These are phyloP conservation scores for Candida taoyuanica DNA, from an alignment of 805 yeast genomes.

Conservation along the genomic window DNA sequence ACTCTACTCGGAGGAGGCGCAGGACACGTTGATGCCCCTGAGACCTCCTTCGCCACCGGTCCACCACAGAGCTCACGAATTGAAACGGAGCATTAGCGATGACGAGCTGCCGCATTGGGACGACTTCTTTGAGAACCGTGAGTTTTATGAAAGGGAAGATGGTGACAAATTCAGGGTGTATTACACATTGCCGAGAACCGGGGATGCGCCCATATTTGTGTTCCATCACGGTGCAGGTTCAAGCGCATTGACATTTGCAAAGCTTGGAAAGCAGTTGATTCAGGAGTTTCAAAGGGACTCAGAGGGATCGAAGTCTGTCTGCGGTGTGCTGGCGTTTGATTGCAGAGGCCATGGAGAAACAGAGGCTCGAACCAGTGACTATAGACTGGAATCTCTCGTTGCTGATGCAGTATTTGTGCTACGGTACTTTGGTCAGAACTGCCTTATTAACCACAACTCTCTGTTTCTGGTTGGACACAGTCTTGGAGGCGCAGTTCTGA, in stretches of 20 bases:
- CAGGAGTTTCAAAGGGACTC: conserved; percentile 19
- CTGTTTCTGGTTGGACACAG: conserved; percentile 82
- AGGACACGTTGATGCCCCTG: conserved; percentile 11
- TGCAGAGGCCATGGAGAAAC: conserved; percentile 82
- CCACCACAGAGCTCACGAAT: background rate
- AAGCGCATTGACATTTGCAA: conserved; percentile 70
- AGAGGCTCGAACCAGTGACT: conserved; percentile 26
- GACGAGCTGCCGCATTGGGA: conserved; percentile 24
- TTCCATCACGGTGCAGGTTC: conserved; percentile 97
- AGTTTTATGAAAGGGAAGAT: conserved; percentile 13
- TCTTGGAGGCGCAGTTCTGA: conserved; percentile 82
- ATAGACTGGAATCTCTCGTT: conserved; percentile 46
- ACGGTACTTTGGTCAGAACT: conserved; percentile 29
- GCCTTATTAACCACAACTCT: conserved; percentile 22
- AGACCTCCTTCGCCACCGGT: conserved; percentile 14
- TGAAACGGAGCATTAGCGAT: background rate
- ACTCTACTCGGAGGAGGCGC: conserved; percentile 7
- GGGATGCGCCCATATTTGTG: conserved; percentile 53
- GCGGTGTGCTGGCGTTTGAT: conserved; percentile 73
- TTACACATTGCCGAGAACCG: conserved; percentile 45
- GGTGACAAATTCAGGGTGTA: conserved; percentile 47
- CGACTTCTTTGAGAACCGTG: conserved; percentile 32
- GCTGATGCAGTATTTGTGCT: conserved; percentile 55
- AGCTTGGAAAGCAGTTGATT: conserved; percentile 36
- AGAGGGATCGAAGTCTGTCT: conserved; percentile 31